phyloP scores from a whole-genome alignment of 208 protist species.

The Leishmania guyanensis region DNA sequence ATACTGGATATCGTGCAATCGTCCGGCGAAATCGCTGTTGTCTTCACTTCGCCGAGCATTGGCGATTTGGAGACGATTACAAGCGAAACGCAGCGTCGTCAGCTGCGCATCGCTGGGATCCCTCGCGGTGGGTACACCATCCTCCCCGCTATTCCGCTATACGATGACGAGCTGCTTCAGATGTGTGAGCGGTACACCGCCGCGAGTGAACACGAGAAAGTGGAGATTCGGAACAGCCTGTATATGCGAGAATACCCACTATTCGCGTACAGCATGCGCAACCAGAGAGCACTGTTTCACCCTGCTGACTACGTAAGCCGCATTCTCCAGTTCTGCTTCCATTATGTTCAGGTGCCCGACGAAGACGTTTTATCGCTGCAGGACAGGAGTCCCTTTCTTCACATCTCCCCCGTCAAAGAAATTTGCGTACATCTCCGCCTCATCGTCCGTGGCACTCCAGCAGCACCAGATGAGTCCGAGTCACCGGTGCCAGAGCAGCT shows the following conservation, averaged over 20 bases:
- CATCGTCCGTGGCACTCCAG: slow-evolving; percentile 8
- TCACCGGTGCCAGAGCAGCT: slow-evolving; percentile 8
- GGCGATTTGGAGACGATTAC: slow-evolving; percentile 75
- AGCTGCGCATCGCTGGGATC: slow-evolving; percentile 71
- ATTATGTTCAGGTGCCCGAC: slow-evolving; percentile 27
- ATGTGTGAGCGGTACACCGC: slow-evolving; percentile 64
- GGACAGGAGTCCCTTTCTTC: slow-evolving; percentile 54
- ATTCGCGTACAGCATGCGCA: slow-evolving; percentile 26
- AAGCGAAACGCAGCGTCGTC: slow-evolving; percentile 48
- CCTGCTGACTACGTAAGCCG: slow-evolving; percentile 69
- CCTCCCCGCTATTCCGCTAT: slow-evolving; percentile 67
- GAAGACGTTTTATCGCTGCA: slow-evolving; percentile 21
- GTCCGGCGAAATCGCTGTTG: slow-evolving; percentile 65
- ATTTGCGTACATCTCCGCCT: slow-evolving; percentile 51
- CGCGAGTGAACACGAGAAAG: slow-evolving; percentile 37
- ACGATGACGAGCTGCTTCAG: slow-evolving; percentile 52
- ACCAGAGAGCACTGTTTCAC: slow-evolving; percentile 57
- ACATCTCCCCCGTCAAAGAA: slow-evolving; percentile 62
- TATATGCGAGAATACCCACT: slow-evolving; percentile 50
- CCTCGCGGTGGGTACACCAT: slow-evolving; percentile 72
- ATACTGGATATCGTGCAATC: slow-evolving; percentile 53
- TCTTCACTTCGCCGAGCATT: slow-evolving; percentile 51
- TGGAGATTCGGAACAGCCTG: slow-evolving; percentile 40
- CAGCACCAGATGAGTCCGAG: neutral
- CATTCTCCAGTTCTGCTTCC: slow-evolving; percentile 65